Evolutionary conservation across 2,329 filamentous ascomycete genomes (phyloP), one percentile per base, ranked within the genome.

Genomic region (Emmonsiellopsis sp.): DNA sequence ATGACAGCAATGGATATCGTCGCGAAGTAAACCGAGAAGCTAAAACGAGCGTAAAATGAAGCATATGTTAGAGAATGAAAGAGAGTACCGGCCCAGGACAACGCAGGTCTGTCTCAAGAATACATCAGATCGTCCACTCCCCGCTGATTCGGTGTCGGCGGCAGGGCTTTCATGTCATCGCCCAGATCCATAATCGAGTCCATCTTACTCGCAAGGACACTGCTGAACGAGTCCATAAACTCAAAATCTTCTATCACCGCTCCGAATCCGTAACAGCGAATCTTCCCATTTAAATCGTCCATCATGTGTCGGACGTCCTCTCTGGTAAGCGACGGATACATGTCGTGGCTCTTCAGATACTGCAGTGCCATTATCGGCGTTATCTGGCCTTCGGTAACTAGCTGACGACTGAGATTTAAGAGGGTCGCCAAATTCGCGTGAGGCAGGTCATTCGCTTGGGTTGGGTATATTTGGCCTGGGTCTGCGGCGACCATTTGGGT

Each of bases 281-380:
- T 84, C 72, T 95, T 96, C 54, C 79, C 79, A 61, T 81, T 76
- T 54, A 97, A 76, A 54, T 89, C 87, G 50, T 84, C 83, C 50
- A 86, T 83, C 59, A 96, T 76, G 57, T 76, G 79, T 61, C 79
- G 76, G 61, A 95, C 82, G 64, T 96, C 89, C 40, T 81, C 78
- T 50, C 73, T 70, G 13, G 76, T 81, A 59, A 96, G 72, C 60
- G 86, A 82, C 5, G 67, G 66, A 58, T 91, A 83, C 57, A 85
- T 77, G 38, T 86, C 81, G 69, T 93, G 85, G 45, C 77, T 79
- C 57, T 89, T 75, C 49, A 97, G 79, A 72, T 88, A 86, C 49
- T 89, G 86, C 83, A 93, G 92, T 0, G 91, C 91, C 89, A 95
- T 95, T 60, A 96, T 87, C 0, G 93, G 93, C 15, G 92, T 97